Conservation (phyloP, 805 yeast species). For the Starmerella kuoi region DNA sequence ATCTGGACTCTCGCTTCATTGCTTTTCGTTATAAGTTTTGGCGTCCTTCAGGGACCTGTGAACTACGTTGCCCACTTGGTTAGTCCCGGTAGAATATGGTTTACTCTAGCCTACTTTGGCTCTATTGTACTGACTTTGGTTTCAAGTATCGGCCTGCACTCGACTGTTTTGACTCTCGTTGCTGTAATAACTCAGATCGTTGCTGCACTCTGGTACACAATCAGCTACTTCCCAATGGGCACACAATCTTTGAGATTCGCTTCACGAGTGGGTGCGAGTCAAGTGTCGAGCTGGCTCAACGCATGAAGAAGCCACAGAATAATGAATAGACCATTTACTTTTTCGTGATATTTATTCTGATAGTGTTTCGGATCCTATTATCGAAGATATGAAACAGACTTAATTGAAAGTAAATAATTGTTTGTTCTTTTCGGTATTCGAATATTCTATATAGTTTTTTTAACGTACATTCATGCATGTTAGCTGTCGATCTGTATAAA, state of each 20-base stretch:
- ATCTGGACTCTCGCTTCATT: conserved; percentile 85
- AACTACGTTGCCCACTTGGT: conserved; percentile 62
- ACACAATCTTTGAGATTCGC: conserved; percentile 57
- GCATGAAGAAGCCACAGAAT: conserved; percentile 16
- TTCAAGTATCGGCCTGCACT: conserved; percentile 57
- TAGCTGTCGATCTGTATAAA: too few relatives aligned
- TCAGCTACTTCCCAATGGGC: conserved; percentile 94
- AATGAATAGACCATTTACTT: too few relatives aligned
- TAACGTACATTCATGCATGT: too few relatives aligned
- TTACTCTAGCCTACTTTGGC: conserved; percentile 69
- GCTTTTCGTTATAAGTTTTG: conserved; percentile 77
- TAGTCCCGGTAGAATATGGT: conserved; percentile 64
- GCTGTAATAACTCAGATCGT: conserved; percentile 66
- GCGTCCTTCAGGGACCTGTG: conserved; percentile 84
- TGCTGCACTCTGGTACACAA: conserved; percentile 79
- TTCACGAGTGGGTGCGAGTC: conserved; percentile 44
- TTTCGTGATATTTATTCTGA: too few relatives aligned
- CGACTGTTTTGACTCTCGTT: conserved; percentile 62
- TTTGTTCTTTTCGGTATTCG: too few relatives aligned
- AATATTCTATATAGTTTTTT: too few relatives aligned
- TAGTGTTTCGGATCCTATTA: neutral
- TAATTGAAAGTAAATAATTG: too few relatives aligned
- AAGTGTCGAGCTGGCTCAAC: conserved; percentile 36
- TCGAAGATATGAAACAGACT: too few relatives aligned
- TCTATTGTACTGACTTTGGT: conserved; percentile 68